Percentiles rank a stretch among this genome's conserved stretches.
phyloP scores from a whole-genome alignment of 2,329 filamentous ascomycete species.

The Leptographium galeiforme region DNA sequence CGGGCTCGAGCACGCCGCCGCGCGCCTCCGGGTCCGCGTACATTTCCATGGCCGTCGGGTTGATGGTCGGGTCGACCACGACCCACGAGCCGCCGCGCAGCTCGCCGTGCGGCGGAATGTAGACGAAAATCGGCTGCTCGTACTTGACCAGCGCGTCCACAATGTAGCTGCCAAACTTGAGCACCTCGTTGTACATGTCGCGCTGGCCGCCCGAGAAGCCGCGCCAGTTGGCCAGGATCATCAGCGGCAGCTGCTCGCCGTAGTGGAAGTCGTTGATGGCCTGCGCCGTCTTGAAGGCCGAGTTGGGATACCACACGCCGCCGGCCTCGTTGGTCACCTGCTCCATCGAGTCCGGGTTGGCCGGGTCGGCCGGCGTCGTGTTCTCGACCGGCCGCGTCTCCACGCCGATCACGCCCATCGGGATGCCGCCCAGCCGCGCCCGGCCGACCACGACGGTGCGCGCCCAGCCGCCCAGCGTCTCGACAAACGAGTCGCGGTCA shows the following conservation, averaged over 20 bases:
- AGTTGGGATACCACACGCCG: slow-evolving; percentile 99
- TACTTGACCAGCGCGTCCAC: slow-evolving; percentile 97
- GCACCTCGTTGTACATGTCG: slow-evolving; percentile 99
- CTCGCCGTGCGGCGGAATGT: slow-evolving; percentile 93
- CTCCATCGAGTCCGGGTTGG: slow-evolving; percentile 96
- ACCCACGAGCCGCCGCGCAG: slow-evolving; percentile 99
- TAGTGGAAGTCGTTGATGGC: slow-evolving; percentile 99
- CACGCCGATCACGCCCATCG: slow-evolving; percentile 94
- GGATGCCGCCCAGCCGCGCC: slow-evolving; percentile 90
- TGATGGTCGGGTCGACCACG: slow-evolving; percentile 97
- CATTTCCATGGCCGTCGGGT: slow-evolving; percentile 96
- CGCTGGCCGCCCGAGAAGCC: slow-evolving; percentile 99
- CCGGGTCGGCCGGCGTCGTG: slow-evolving; percentile 87
- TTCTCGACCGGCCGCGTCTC: slow-evolving; percentile 96
- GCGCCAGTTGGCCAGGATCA: slow-evolving; percentile 99
- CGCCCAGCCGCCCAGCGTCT: slow-evolving; percentile 93
- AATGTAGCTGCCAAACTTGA: slow-evolving; percentile 99
- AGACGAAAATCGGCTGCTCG: slow-evolving; percentile 97
- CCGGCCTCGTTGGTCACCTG: slow-evolving; percentile 89
- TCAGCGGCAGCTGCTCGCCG: slow-evolving; percentile 91
- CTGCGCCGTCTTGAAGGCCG: slow-evolving; percentile 97
- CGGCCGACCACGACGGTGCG: slow-evolving; percentile 93
- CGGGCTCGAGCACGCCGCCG: slow-evolving; percentile 92
- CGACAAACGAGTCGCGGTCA: slow-evolving; percentile 92
- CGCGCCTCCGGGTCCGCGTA: slow-evolving; percentile 92